Evolutionary conservation across 495 filamentous ascomycete species (phyloP).

Genomic region (Margaritispora aquatica): DNA sequence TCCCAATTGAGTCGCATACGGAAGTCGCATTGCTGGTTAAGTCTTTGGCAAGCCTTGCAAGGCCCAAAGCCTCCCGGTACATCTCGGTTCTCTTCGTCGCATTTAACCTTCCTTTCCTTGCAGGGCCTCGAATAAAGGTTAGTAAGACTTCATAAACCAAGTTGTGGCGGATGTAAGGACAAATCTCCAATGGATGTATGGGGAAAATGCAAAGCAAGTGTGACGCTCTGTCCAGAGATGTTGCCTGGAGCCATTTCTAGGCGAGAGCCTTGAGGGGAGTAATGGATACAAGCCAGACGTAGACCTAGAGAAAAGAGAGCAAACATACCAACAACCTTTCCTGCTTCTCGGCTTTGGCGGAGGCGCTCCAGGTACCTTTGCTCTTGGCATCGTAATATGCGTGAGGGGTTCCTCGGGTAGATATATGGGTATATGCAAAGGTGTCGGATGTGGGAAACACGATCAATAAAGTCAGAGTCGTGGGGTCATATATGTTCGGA

Average conservation of each 20-base stretch:
- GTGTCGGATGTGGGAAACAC: not conserved
- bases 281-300: too few relatives aligned
- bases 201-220: not conserved
- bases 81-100: constrained; percentile 71
- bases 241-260: too few relatives aligned
- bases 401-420: not conserved
- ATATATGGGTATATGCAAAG: not conserved
- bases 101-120: constrained; percentile 84
- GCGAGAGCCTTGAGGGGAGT: too few relatives aligned
- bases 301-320: not conserved
- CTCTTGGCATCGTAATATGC: constrained; percentile 51
- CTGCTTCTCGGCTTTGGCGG: constrained; percentile 69
- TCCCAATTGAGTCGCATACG: constrained; percentile 83
- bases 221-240: not conserved
- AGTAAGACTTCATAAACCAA: not conserved
- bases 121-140: constrained; percentile 54
- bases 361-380: constrained; percentile 57
- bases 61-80: constrained; percentile 12
- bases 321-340: constrained; percentile 77
- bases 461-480: too few relatives aligned
- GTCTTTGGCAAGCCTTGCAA: constrained; percentile 72
- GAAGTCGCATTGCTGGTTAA: constrained; percentile 78
- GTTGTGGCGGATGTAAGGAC: too few relatives aligned
- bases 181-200: not conserved
- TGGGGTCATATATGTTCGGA: not conserved